These are phyloP conservation scores for Penicillium crystallinum DNA, from an alignment of 495 filamentous ascomycete species.

Conservation along the genomic window DNA sequence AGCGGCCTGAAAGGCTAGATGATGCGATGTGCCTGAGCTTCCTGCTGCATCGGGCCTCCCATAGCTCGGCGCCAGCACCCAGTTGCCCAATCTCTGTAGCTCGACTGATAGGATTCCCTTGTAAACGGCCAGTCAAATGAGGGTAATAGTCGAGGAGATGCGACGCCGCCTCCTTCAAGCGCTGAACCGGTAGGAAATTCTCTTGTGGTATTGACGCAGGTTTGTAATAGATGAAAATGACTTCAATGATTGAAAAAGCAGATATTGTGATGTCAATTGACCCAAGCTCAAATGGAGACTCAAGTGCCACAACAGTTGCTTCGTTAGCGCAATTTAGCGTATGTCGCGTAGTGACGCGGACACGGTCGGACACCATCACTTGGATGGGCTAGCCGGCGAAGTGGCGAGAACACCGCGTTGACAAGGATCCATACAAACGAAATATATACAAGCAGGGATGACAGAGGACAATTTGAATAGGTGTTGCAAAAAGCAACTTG, in stretches of 20 bases:
- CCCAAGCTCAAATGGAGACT: slow-evolving; percentile 4
- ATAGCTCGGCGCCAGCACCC: neutral
- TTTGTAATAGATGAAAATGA: neutral
- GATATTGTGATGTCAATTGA: neutral
- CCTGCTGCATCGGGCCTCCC: neutral
- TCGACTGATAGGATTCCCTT: neutral
- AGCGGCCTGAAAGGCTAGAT: neutral
- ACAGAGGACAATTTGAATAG: neutral
- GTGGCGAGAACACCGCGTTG: neutral
- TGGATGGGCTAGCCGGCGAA: neutral
- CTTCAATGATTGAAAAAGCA: neutral
- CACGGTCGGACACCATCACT: neutral
- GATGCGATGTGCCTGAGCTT: neutral
- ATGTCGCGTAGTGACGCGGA: neutral
- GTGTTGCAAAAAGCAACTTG: neutral
- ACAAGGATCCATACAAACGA: neutral
- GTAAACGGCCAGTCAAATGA: slow-evolving; percentile 5
- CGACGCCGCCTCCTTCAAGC: neutral
- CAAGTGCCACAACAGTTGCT: neutral
- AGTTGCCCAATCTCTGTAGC: neutral
- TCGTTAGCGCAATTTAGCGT: slow-evolving; percentile 1
- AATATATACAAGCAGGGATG: too few species aligned
- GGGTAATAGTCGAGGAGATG: slow-evolving; percentile 6
- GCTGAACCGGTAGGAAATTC: neutral
- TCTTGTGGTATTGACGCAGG: neutral